Evolutionary conservation across 352 stramenopile species (phyloP).

Genomic region (Pythium oligandrum): DNA sequence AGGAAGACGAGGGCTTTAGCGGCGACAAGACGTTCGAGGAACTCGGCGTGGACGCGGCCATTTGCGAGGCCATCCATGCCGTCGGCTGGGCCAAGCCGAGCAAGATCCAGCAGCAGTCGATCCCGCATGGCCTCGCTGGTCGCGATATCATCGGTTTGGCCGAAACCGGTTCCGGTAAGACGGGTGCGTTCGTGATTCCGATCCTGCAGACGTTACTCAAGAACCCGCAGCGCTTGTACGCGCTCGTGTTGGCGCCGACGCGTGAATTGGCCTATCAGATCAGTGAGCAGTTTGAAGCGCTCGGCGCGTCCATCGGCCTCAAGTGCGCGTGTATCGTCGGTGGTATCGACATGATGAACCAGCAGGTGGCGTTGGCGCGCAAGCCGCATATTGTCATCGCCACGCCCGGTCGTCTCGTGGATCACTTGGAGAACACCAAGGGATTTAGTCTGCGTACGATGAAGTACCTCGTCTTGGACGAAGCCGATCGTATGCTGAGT

Average conservation of each 20-base stretch:
- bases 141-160: slow-evolving; percentile 97
- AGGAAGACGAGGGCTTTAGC: slow-evolving; percentile 47
- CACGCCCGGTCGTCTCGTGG: slow-evolving; percentile 90
- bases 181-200: slow-evolving; percentile 92
- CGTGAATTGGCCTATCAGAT: slow-evolving; percentile 96
- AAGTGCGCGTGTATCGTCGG: slow-evolving; percentile 92
- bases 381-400: slow-evolving; percentile 96
- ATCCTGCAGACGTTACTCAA: slow-evolving; percentile 91
- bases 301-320: slow-evolving; percentile 89
- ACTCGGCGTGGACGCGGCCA: slow-evolving; percentile 86
- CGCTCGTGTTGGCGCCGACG: slow-evolving; percentile 90
- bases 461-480: slow-evolving; percentile 92
- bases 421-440: slow-evolving; percentile 96
- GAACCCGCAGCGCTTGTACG: slow-evolving; percentile 87
- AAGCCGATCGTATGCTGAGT: slow-evolving; percentile 94
- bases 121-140: slow-evolving; percentile 90
- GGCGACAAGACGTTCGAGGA: slow-evolving; percentile 83
- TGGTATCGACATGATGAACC: slow-evolving; percentile 96
- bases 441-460: slow-evolving; percentile 90
- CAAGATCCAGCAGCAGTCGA: slow-evolving; percentile 93
- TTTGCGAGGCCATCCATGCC: slow-evolving; percentile 90
- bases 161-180: slow-evolving; percentile 95
- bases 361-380: slow-evolving; percentile 95
- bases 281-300: slow-evolving; percentile 91
- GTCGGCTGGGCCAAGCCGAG: slow-evolving; percentile 93